Percentiles rank a stretch among this genome's conserved stretches.
These are phyloP conservation scores for Tolypocladium album DNA, from an alignment of 2,329 filamentous ascomycete genomes.

Conservation along the genomic window DNA sequence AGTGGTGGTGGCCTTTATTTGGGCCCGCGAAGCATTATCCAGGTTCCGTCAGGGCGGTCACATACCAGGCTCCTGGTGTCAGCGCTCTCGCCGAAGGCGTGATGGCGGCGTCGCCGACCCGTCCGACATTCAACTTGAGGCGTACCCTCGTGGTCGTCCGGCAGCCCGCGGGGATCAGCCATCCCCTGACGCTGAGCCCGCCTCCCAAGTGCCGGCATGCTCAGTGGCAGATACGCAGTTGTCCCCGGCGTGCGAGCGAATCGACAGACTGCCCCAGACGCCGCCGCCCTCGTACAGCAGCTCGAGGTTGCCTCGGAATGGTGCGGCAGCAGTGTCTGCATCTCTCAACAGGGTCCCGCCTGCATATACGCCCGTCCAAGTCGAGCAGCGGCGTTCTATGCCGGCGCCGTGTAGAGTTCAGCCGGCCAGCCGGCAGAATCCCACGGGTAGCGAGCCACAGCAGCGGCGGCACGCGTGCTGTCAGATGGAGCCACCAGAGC, in stretches of 20 bases:
- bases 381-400: too few relatives aligned
- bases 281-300: conserved; percentile 2
- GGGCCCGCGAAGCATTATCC: too few relatives aligned
- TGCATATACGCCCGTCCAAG: too few relatives aligned
- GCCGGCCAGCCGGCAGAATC: neutral
- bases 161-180: neutral
- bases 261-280: neutral
- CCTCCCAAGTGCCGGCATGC: neutral
- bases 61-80: too few relatives aligned
- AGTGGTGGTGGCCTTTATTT: too few relatives aligned
- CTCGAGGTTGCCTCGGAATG: neutral
- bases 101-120: neutral
- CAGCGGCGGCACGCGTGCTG: neutral
- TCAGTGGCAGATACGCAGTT: neutral
- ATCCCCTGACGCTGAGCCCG: neutral
- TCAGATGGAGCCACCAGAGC: neutral
- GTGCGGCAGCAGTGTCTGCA: too few relatives aligned
- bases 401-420: neutral
- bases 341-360: too few relatives aligned
- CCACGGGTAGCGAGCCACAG: neutral
- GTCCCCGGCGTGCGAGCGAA: neutral
- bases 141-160: neutral
- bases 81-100: neutral
- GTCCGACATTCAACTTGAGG: neutral
- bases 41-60: too few relatives aligned